These are phyloP conservation scores for Ceriops tagal DNA, from an alignment of 345 rosid genomes.

Conservation along the genomic window DNA sequence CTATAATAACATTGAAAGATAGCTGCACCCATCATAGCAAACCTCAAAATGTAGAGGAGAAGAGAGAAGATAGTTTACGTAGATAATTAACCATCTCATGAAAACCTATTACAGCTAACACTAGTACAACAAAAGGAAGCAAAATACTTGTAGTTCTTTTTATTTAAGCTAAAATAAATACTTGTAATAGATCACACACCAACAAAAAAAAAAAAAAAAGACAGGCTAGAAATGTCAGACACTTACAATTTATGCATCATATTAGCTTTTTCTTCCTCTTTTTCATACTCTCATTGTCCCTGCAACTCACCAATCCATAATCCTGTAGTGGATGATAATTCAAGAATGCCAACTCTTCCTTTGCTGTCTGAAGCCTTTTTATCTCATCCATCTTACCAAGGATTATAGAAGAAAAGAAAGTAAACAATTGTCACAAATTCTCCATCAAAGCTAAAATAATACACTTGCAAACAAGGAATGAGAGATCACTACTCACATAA, in stretches of 20 bases:
- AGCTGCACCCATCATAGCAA: no score
- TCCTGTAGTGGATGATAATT: conserved; percentile 73
- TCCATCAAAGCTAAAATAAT: not conserved
- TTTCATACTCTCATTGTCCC: conserved; percentile 21
- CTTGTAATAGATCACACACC: not conserved
- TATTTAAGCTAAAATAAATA: not conserved
- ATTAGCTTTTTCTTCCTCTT: conserved; percentile 58
- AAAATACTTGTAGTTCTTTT: not conserved
- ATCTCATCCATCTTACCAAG: conserved; percentile 59
- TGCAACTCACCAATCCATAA: conserved; percentile 24
- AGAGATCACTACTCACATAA: conserved; percentile 44
- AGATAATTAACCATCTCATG: no score
- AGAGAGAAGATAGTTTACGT: no score
- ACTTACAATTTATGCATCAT: conserved; percentile 39
- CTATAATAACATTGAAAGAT: no score
- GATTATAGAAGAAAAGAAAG: conserved; percentile 3
- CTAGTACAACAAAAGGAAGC: not conserved
- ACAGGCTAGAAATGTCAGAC: not conserved
- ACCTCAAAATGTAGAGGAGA: no score
- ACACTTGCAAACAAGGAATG: no score
- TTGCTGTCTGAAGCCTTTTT: conserved; percentile 43
- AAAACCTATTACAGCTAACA: no score
- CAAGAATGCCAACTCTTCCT: conserved; percentile 59
- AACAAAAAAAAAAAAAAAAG: not conserved
- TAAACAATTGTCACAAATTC: not conserved